phyloP scores from a whole-genome alignment of 352 stramenopile genomes.

The Phytophthora ramorum region DNA sequence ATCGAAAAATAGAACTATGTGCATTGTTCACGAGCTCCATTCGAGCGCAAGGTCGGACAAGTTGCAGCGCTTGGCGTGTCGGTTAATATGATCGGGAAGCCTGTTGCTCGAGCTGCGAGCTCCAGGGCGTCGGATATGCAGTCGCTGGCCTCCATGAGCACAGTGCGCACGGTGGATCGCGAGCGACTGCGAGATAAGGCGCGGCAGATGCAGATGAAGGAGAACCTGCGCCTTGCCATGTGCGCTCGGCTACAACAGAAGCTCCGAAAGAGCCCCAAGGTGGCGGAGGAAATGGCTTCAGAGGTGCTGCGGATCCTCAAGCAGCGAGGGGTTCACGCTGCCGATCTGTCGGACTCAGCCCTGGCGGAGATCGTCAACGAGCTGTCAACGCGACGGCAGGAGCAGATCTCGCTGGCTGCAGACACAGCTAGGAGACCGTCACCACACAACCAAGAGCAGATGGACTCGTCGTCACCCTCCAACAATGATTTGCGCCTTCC shows the following conservation, averaged over 20 bases:
- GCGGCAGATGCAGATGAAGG: slow-evolving; percentile 74
- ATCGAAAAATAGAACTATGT: slow-evolving; percentile 15
- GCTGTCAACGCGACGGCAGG: slow-evolving; percentile 39
- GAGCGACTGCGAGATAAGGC: slow-evolving; percentile 77
- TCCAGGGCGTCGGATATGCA: slow-evolving; percentile 50
- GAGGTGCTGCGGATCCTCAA: slow-evolving; percentile 64
- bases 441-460: slow-evolving; percentile 37
- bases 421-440: slow-evolving; percentile 5
- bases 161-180: slow-evolving; percentile 66
- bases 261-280: slow-evolving; percentile 66
- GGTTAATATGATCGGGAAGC: slow-evolving; percentile 46
- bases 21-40: slow-evolving; percentile 4
- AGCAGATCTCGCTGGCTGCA: slow-evolving; percentile 42
- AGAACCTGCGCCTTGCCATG: slow-evolving; percentile 69
- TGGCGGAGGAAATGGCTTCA: slow-evolving; percentile 67
- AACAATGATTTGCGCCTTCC: slow-evolving; percentile 1
- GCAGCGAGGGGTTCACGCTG: slow-evolving; percentile 42
- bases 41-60: slow-evolving; percentile 1
- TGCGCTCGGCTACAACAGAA: slow-evolving; percentile 79
- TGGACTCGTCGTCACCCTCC: slow-evolving; percentile 1
- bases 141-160: slow-evolving; percentile 36
- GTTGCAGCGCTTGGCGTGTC: neutral
- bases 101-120: slow-evolving; percentile 25
- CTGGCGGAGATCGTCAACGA: slow-evolving; percentile 53
- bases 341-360: slow-evolving; percentile 49